phyloP scores from a whole-genome alignment of 2,329 filamentous ascomycete species.

The Penicillium sp. region DNA sequence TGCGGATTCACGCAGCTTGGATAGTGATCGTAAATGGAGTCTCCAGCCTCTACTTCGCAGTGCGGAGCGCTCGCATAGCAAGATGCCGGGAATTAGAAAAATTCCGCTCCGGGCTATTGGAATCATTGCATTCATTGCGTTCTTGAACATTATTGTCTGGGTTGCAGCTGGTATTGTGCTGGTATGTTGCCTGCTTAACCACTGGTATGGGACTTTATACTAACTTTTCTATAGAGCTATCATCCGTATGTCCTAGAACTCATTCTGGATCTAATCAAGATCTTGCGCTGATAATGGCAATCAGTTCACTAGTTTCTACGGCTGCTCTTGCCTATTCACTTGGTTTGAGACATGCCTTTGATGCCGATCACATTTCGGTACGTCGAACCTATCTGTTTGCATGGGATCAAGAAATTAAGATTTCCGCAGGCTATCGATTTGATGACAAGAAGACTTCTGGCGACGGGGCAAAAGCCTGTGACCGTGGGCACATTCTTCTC shows the following conservation, averaged over 20 bases:
- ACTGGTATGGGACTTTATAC: not conserved
- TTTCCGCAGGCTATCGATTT: conserved; percentile 79
- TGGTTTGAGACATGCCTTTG: conserved; percentile 89
- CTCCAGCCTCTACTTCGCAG: conserved; percentile 35
- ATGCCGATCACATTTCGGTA: conserved; percentile 85
- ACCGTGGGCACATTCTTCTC: conserved; percentile 95
- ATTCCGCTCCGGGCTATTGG: conserved; percentile 60
- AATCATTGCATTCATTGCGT: conserved; percentile 57
- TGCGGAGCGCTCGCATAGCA: conserved; percentile 51
- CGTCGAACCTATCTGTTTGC: conserved; percentile 16
- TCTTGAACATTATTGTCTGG: conserved; percentile 62
- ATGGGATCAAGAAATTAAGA: not conserved
- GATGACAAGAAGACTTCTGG: conserved; percentile 87
- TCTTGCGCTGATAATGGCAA: no score
- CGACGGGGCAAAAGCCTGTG: conserved; percentile 80
- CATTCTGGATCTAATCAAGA: accelerated
- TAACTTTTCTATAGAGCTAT: conserved; percentile 32
- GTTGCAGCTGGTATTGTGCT: conserved; percentile 59
- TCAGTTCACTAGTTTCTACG: conserved; percentile 69
- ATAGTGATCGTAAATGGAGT: conserved; percentile 30
- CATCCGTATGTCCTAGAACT: conserved; percentile 35
- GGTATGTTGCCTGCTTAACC: conserved; percentile 37
- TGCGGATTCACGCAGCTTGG: conserved; percentile 7
- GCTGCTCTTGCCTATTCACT: conserved; percentile 85
- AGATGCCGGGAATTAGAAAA: conserved; percentile 57